Conservation (phyloP, 2,329 filamentous ascomycete genomes). For the Albophoma yamanashiensis region DNA sequence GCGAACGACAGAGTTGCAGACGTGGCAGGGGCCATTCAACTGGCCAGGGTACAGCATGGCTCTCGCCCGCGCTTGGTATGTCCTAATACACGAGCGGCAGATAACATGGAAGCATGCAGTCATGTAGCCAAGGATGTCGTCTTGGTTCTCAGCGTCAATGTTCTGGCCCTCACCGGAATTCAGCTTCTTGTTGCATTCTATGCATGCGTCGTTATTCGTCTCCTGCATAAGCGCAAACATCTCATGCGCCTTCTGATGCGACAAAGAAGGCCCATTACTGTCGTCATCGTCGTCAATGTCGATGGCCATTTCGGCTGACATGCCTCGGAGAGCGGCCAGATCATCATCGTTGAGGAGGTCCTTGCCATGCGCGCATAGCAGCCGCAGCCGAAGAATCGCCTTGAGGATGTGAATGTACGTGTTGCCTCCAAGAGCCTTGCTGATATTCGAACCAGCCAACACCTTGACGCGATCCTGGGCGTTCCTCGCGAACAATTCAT, state of each 20-base stretch:
- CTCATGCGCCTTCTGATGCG: slow-evolving; percentile 68
- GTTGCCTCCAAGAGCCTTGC: slow-evolving; percentile 64
- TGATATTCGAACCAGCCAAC: slow-evolving; percentile 47
- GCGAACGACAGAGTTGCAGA: slow-evolving; percentile 55
- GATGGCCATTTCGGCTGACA: slow-evolving; percentile 77
- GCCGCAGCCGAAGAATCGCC: slow-evolving; percentile 76
- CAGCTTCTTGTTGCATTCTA: slow-evolving; percentile 57
- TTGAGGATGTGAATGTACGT: slow-evolving; percentile 93
- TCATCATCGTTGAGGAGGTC: slow-evolving; percentile 82
- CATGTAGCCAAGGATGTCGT: slow-evolving; percentile 64
- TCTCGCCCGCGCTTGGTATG: slow-evolving; percentile 44
- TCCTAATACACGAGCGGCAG: slow-evolving; percentile 61
- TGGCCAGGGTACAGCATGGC: slow-evolving; percentile 24
- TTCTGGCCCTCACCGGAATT: slow-evolving; percentile 43
- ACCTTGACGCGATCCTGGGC: slow-evolving; percentile 71
- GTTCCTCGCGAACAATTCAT: slow-evolving; percentile 75
- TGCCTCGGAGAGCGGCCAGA: slow-evolving; percentile 65
- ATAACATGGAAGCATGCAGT: slow-evolving; percentile 81
- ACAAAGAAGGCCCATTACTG: slow-evolving; percentile 44
- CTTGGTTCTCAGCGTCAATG: slow-evolving; percentile 46
- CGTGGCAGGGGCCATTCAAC: slow-evolving; percentile 47
- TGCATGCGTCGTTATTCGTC: slow-evolving; percentile 65
- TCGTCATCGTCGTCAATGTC: slow-evolving; percentile 75
- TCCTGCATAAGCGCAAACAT: slow-evolving; percentile 79
- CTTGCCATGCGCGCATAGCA: slow-evolving; percentile 89